These are phyloP conservation scores for Lagenaria siceraria DNA, from an alignment of 306 rosid genomes.

Conservation along the genomic window DNA sequence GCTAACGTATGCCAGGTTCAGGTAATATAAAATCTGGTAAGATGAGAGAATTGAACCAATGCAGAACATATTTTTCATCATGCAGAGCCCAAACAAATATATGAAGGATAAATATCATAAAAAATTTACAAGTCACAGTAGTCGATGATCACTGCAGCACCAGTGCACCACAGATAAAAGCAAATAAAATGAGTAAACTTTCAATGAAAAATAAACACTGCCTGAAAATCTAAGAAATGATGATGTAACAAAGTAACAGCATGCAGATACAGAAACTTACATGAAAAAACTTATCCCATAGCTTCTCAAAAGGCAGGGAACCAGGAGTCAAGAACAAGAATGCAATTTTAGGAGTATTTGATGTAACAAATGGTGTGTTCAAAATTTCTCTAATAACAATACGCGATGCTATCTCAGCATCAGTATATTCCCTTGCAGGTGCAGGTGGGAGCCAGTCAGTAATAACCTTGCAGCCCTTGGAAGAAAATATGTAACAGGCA, in stretches of 20 bases:
- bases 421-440: conserved; percentile 64
- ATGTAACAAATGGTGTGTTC: conserved; percentile 28
- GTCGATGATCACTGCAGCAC: neutral
- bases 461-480: conserved; percentile 61
- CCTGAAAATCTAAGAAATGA: neutral
- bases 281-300: conserved; percentile 88
- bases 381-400: conserved; percentile 67
- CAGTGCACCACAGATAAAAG: neutral
- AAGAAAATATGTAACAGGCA: conserved; percentile 72
- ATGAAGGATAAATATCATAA: neutral
- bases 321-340: conserved; percentile 89
- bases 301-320: conserved; percentile 78
- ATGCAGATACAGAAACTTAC: conserved; percentile 36
- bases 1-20: neutral
- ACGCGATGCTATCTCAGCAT: conserved; percentile 73
- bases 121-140: neutral
- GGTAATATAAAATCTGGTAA: neutral
- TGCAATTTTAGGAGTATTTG: conserved; percentile 63
- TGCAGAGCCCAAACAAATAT: neutral
- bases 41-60: neutral
- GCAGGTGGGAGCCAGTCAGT: conserved; percentile 80
- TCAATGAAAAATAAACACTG: neutral
- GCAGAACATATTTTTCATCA: neutral
- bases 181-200: neutral
- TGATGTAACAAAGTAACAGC: neutral